Evolutionary conservation across 2,329 filamentous ascomycete genomes (phyloP), one percentile per base, ranked within the genome.

Genomic region (Ascochyta lentis): DNA sequence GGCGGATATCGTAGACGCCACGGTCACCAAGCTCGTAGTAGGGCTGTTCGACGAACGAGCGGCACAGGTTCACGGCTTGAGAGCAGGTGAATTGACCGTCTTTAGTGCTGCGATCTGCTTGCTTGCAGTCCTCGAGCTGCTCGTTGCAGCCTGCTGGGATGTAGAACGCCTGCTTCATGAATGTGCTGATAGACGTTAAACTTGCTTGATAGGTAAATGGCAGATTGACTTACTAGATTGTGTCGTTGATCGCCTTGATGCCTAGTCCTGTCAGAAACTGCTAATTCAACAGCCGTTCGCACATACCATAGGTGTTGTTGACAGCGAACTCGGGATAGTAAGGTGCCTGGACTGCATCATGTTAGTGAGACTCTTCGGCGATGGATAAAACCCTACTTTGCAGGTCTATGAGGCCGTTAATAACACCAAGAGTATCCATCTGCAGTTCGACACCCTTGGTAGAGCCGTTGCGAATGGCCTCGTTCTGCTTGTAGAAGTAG

Each of bases 401-500:
- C 78, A 80, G 78, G 34, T 83, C 81, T 58, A 84, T 78, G 46
- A 84, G 80, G 10, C 82, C 83, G 57, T 84, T 84, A 37, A 83
- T 80, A 51, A 85, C 80, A 0, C 81, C 81, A 3, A 85, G 67
- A 0, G 82, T 82, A 54, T 84, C 81, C 52, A 85, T 83, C 27
- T 80, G 74, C 3, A 86, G 77, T 39, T 79, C 71, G 3, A 82
- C 78, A 15, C 83, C 83, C 1, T 77, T 65, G 12, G 72, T 59
- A 0, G 70, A 76, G 8, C 82, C 82, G 38, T 81, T 81, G 27
- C 72, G 64, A 59, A 86, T 84, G 27, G 78, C 76, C 51, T 80
- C 68, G 53, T 85, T 86, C 59, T 86, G 80, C 40, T 84, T 73
- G 53, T 83, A 80, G 69, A 86, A 85, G 63, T 84, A 80, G 55